Evolutionary conservation across 1,284 basidiomycete genomes (phyloP).

Genomic region (Fomitopsis schrenkii): DNA sequence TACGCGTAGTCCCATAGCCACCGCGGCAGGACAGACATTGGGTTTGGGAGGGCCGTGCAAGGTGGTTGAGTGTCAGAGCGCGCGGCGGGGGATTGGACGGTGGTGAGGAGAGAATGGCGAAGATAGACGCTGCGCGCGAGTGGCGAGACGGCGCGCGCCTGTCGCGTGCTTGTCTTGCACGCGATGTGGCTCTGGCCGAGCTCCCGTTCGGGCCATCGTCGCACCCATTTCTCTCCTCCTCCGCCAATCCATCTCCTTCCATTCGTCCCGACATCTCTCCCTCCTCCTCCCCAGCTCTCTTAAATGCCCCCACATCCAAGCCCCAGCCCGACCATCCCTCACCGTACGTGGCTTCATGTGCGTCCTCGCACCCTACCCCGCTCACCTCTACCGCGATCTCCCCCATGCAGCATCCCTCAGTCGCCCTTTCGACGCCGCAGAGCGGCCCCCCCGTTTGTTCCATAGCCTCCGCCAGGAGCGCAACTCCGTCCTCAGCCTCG

Average conservation of each 20-base stretch:
- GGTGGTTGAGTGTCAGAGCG: not conserved
- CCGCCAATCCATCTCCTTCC: constrained; percentile 6
- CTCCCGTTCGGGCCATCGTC: too few species aligned
- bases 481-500: constrained; percentile 74
- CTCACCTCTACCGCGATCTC: not conserved
- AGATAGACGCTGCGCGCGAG: not conserved
- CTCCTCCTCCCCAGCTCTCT: too few species aligned
- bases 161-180: constrained; percentile 1
- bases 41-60: not conserved
- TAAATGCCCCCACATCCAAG: not conserved
- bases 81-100: not conserved
- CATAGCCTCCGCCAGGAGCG: constrained; percentile 69
- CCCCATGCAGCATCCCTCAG: constrained; percentile 22
- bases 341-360: constrained; percentile 19
- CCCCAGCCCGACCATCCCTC: constrained; percentile 15
- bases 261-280: not conserved
- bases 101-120: constrained; percentile 7
- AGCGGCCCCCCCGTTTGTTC: constrained; percentile 31
- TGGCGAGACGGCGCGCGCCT: not conserved
- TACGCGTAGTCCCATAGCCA: not conserved
- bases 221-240: not conserved
- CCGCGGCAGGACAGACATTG: too few species aligned
- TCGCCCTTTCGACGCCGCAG: constrained; percentile 12
- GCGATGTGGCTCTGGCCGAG: not conserved
- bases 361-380: constrained; percentile 9